Conservation (phyloP, 2,329 filamentous ascomycete species). For the Aspergillus sojae region DNA sequence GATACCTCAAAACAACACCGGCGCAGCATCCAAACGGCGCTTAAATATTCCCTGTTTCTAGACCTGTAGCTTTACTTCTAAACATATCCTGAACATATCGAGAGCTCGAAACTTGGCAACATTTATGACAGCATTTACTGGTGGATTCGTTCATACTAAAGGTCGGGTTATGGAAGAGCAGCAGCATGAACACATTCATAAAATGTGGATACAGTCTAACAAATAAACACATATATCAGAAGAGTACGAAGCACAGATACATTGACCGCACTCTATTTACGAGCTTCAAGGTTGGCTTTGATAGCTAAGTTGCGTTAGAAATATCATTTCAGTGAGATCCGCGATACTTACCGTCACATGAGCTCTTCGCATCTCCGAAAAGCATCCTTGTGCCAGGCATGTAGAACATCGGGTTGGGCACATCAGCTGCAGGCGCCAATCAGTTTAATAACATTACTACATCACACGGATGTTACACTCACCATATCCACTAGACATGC, state of each 20-base stretch:
- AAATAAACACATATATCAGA: neutral
- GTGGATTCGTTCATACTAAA: neutral
- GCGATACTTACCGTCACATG: conserved; percentile 69
- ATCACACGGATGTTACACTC: conserved; percentile 35
- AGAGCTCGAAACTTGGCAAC: too few relatives aligned
- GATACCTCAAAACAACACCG: neutral
- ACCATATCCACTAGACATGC: conserved; percentile 87
- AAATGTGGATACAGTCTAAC: neutral
- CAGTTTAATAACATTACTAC: neutral
- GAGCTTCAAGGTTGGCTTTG: conserved; percentile 42
- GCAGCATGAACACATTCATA: neutral
- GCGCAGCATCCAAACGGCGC: neutral
- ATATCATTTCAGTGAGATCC: neutral
- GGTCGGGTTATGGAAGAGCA: neutral
- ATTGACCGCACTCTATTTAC: conserved; percentile 24
- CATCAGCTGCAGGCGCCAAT: conserved; percentile 64
- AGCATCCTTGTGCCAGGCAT: conserved; percentile 89
- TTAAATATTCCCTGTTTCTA: neutral
- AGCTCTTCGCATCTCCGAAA: conserved; percentile 85
- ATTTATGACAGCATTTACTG: neutral
- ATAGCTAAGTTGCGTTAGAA: conserved; percentile 38
- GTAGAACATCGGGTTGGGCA: conserved; percentile 91
- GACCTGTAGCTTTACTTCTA: neutral
- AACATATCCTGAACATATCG: too few relatives aligned
- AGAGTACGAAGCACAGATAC: neutral